phyloP scores from a whole-genome alignment of 176 grass and related monocot genomes.

The Chloris gayana region DNA sequence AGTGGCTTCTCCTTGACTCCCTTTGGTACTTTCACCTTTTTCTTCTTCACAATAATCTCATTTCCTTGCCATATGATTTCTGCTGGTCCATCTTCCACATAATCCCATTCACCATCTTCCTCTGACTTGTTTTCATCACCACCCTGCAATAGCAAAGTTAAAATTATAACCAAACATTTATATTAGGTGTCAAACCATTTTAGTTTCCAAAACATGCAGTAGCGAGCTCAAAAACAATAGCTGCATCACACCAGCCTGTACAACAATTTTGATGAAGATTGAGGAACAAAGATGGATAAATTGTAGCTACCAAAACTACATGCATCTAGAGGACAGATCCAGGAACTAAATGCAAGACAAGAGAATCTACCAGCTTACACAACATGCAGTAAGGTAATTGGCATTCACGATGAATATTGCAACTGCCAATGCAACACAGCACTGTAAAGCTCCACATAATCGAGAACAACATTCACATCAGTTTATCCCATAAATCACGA shows the following conservation, averaged over 20 bases:
- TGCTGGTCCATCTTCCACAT: slow-evolving; percentile 81
- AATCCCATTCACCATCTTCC: slow-evolving; percentile 78
- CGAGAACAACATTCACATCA: neutral
- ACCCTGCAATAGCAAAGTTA: slow-evolving; percentile 47
- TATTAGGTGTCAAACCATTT: neutral
- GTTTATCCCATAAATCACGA: neutral
- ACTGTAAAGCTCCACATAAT: neutral
- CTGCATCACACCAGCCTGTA: neutral
- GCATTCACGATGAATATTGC: neutral
- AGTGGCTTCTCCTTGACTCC: slow-evolving; percentile 38
- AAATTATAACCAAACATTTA: slow-evolving; percentile 10
- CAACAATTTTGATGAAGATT: neutral
- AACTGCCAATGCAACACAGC: neutral
- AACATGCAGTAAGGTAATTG: neutral
- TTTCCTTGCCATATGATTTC: slow-evolving; percentile 97
- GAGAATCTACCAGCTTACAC: neutral
- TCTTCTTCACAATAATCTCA: slow-evolving; percentile 99
- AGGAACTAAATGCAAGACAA: neutral
- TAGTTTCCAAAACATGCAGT: slow-evolving; percentile 9
- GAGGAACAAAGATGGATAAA: neutral
- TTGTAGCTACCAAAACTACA: slow-evolving; percentile 6
- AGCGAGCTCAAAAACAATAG: neutral
- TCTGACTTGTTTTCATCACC: slow-evolving; percentile 43
- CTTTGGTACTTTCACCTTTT: slow-evolving; percentile 81
- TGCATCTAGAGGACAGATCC: neutral